Evolutionary conservation across 2,329 filamentous ascomycete genomes (phyloP).

Genomic region (Paradendryphiella salina): DNA sequence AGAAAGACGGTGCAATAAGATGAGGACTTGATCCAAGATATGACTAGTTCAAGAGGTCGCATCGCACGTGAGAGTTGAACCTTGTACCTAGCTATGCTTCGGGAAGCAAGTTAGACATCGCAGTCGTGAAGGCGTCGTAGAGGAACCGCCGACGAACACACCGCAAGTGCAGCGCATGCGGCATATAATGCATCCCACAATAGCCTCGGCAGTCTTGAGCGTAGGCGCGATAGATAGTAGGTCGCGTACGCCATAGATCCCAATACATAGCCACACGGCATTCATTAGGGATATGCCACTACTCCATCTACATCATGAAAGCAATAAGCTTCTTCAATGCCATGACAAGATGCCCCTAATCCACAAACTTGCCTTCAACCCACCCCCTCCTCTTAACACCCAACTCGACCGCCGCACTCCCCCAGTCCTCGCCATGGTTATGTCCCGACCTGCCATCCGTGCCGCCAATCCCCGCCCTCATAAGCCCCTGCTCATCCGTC

Average conservation of each 20-base stretch:
- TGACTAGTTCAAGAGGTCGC: neutral
- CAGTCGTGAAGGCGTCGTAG: neutral
- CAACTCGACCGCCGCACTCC: conserved; percentile 89
- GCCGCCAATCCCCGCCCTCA: conserved; percentile 72
- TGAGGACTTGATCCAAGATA: neutral
- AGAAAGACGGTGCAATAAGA: neutral
- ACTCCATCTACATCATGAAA: no score
- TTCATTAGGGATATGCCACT: no score
- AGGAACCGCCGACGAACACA: neutral
- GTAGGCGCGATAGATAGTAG: neutral
- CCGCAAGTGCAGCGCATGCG: neutral
- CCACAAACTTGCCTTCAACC: conserved; percentile 68
- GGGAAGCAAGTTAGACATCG: neutral
- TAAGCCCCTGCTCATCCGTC: conserved; percentile 82
- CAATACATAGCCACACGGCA: no score
- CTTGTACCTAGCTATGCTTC: neutral
- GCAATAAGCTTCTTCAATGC: no score
- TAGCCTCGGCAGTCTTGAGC: neutral
- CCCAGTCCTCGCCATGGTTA: conserved; percentile 98
- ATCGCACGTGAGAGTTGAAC: neutral
- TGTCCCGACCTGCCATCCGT: conserved; percentile 60
- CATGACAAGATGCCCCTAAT: conserved; percentile 30
- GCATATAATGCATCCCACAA: neutral
- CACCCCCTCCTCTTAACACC: conserved; percentile 84
- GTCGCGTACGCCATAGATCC: no score